phyloP scores from a whole-genome alignment of 2,329 filamentous ascomycete genomes.

The Cryphonectria carpinicola region DNA sequence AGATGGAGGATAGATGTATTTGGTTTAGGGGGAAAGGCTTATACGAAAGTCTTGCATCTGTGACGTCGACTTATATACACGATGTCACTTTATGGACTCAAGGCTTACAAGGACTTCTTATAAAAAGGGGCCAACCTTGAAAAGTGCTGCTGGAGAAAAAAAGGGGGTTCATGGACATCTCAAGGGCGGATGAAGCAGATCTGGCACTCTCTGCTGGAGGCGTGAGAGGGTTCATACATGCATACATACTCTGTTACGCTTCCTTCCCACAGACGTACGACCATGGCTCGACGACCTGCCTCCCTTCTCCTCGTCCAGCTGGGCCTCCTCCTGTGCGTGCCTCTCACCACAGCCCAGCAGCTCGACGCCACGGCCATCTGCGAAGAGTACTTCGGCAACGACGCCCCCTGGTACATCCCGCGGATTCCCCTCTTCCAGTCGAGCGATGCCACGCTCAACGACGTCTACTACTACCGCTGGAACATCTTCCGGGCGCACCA shows the following conservation, averaged over 20 bases:
- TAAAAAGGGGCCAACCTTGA: no score
- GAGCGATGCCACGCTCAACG: conserved; percentile 41
- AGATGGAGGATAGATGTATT: background rate
- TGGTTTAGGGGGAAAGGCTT: no score
- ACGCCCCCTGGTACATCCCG: conserved; percentile 44
- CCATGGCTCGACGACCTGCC: background rate
- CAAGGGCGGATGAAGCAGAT: background rate
- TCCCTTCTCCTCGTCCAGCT: background rate
- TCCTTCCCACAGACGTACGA: background rate
- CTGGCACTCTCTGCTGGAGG: background rate
- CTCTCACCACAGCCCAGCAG: conserved; percentile 1
- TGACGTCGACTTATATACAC: background rate
- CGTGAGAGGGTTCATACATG: background rate
- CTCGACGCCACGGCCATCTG: conserved; percentile 25
- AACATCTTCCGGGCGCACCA: conserved; percentile 48
- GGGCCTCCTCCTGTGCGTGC: background rate
- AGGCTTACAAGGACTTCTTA: background rate
- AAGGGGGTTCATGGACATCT: background rate
- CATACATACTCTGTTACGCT: background rate
- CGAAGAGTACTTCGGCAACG: conserved; percentile 42
- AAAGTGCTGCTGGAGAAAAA: no score
- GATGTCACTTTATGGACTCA: background rate
- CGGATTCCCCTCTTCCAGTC: conserved; percentile 45
- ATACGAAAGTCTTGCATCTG: background rate
- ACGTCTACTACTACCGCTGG: conserved; percentile 52